A percentile compares a stretch with the other conserved stretches of the same genome.
Conservation (phyloP, 257 asterid genomes). For the Rhazya stricta region DNA sequence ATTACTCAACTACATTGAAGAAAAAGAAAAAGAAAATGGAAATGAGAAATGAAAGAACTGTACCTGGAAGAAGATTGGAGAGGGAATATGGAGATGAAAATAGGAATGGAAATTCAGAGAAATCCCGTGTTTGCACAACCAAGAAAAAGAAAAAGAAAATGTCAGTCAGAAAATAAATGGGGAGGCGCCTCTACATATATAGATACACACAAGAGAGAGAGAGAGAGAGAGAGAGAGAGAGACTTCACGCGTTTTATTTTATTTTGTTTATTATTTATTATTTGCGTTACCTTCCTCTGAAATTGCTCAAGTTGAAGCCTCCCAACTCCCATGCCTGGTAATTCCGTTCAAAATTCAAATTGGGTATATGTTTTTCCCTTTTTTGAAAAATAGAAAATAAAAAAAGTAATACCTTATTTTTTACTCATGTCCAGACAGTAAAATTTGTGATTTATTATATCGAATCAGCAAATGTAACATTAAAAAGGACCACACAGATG, state of each 20-base stretch:
- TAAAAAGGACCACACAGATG: not conserved
- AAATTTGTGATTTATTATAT: no score
- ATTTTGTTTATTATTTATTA: not conserved
- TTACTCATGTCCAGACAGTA: no score
- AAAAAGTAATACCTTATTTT: no score
- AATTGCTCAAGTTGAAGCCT: no score
- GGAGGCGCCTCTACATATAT: not conserved
- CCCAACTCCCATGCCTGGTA: no score
- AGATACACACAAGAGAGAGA: not conserved
- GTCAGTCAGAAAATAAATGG: not conserved
- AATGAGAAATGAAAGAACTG: slow-evolving; percentile 6
- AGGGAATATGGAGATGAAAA: slow-evolving; percentile 32
- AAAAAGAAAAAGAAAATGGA: slow-evolving; percentile 12
- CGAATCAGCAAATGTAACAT: not conserved
- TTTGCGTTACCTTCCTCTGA: not conserved
- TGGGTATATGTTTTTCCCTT: no score
- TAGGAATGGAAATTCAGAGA: slow-evolving; percentile 1
- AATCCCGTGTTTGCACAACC: slow-evolving; percentile 20
- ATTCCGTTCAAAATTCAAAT: no score
- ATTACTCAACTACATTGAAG: slow-evolving; percentile 21
- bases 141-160: not conserved
- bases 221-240: not conserved
- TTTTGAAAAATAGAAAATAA: no score
- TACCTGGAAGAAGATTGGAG: slow-evolving; percentile 40
- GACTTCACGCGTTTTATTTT: slow-evolving; percentile 8